Evolutionary conservation across 371 early-diverging fungal species (phyloP), one percentile per base, ranked within the genome.

Genomic region (Neoconidiobolus thromboides): DNA sequence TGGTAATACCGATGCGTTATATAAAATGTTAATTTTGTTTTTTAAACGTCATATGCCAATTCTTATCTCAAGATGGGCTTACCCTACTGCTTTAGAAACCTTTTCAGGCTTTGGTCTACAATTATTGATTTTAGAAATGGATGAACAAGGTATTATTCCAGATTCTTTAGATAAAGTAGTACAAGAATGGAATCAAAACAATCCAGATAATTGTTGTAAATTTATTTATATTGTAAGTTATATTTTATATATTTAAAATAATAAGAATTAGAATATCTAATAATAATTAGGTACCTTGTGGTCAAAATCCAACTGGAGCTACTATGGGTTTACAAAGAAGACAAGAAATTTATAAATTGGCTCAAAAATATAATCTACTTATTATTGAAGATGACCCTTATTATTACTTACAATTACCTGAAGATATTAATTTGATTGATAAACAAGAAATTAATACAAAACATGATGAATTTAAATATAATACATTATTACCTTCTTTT

Each of bases 301-400:
- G 80, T 12, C 76, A 79, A 4, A 88, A 87, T 68, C 89, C 89
- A 0, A 81, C 86, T 0, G 86, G 87, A 41, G 69, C 65, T 15
- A 77, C 71, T 60, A 77, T 82, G 10, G 69, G 78, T 1, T 56
- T 77, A 37, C 77, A 79, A 50, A 73, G 87, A 37, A 82, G 80
- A 58, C 67, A 71, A 61, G 67, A 70, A 12, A 71, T 88, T 10
- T 85, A 84, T 60, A 65, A 69, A 26, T 68, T 87, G 52, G 74
- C 76, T 6, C 64, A 64, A 44, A 65, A 74, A 60, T 75, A 79
- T 59, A 71, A 84, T 63, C 56, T 88, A 1, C 41, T 86, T 15
- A 80, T 86, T 44, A 61, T 86, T 7, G 85, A 86, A 68, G 89
- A 88, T 60, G 89, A 88, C 62, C 86, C 89, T 7, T 88, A 86